phyloP scores from a whole-genome alignment of 139 green algal species.

The Picochlorum sp. region DNA sequence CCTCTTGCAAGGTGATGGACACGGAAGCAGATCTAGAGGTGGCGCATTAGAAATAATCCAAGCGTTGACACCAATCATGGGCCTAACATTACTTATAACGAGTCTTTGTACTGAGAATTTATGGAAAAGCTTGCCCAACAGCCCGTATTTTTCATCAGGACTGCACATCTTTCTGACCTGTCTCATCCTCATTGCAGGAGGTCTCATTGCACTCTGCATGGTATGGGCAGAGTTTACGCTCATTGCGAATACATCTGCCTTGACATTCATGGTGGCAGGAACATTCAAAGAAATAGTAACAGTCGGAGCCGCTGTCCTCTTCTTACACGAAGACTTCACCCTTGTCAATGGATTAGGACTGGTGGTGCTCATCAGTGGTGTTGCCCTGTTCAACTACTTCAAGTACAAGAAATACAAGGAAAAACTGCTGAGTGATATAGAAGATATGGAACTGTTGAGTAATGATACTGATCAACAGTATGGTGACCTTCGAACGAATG shows the following conservation, averaged over 20 bases:
- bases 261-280: conserved; percentile 90
- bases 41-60: conserved; percentile 36
- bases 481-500: background rate
- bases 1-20: conserved; percentile 51
- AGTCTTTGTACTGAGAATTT: conserved; percentile 60
- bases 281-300: conserved; percentile 85
- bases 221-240: conserved; percentile 69
- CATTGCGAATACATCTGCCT: conserved; percentile 72
- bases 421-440: background rate
- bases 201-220: conserved; percentile 77
- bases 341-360: conserved; percentile 71
- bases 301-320: conserved; percentile 58
- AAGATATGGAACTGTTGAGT: background rate
- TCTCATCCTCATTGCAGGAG: conserved; percentile 46
- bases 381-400: conserved; percentile 75
- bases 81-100: conserved; percentile 48
- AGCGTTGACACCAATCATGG: conserved; percentile 66
- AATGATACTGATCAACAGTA: background rate
- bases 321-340: conserved; percentile 67
- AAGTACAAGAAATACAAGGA: conserved; percentile 55
- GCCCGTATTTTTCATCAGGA: conserved; percentile 58
- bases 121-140: conserved; percentile 50
- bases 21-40: conserved; percentile 7
- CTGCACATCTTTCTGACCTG: conserved; percentile 30
- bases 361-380: conserved; percentile 66